Base-by-base conservation (phyloP, 78 protist genomes). In the Dictyostelium citrinum region DNA sequence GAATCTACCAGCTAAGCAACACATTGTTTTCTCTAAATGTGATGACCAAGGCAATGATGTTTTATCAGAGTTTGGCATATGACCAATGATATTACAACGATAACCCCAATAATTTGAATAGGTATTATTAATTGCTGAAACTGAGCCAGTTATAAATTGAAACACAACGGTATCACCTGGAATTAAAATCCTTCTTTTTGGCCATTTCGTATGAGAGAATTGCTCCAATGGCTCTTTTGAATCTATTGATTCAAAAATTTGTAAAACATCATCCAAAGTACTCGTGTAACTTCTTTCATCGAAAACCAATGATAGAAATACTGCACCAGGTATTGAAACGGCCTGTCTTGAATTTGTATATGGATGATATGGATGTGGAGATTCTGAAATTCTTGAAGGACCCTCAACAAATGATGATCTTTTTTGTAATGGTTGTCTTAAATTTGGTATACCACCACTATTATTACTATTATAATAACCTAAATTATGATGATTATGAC, bases 151-250 rank as follows among this genome's bases (percentile, higher is more conserved):
- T 2, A 83, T 60, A 22, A 93, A 93, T 67, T 84, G 96, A 64
- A 93, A 77, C 0, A 82, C 84, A 14, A 93, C 96, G 2, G 91
- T 88, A 81, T 93, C 96, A 39, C 96, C 96, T 9, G 96, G 96
- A 27, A 93, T 82, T 31, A 93, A 27, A 17, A 93, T 80, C 7
- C 96, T 41, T n/a, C 90, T 37, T 49, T 93, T 93, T n/a, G 96
- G 96, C 96, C 96, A 93, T 37, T 92, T 82, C 1, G 79, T 14
- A 1, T 55, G 80, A 31, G 81, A 81, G 24, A 78, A 83, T 35
- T 92, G 84, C 1, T 92, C 95, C 20, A 82, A 27, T 29, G 90
- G 90, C n/a, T 83, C 91, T n/a, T 90, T 83, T 14, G 76, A 55
- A 41, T 90, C 95, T 1, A 37, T 20, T 4, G 81, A 41, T 46